Evolutionary conservation across 2,329 filamentous ascomycete species (phyloP), one percentile per base, ranked within the genome.

Genomic region (Chalaropsis thielavioides): DNA sequence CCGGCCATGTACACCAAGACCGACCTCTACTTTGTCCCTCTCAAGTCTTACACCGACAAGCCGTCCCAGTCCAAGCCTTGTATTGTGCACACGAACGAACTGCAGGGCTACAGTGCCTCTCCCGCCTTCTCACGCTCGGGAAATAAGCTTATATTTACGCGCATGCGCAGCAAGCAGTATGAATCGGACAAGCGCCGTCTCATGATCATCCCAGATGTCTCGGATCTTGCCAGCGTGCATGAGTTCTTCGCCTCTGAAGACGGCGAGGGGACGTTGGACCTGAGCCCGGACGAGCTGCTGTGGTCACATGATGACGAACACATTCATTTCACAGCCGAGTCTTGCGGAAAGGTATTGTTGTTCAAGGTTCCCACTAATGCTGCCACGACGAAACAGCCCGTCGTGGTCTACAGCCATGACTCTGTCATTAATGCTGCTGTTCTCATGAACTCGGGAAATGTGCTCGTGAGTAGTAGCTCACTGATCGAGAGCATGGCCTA

Each of bases 121-220:
- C 90, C 91, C 0, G 80, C 82, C 0, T 95, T 95, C 75, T 92
- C 89, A 2, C 83, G 84, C 3, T 81, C 87, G 70, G 89, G 89
- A 10, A 82, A 79, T 43, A 81, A 82, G 67, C 77, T 92, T 31
- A 89, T 84, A 1, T 96, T 95, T 72, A 79, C 89, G 38, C 84
- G 88, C 68, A 95, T 95, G 91, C 81, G 82, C 68, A 81, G 81
- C 65, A 79, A 83, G 62, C 84, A 87, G 67, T 95, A 96, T 72
- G 91, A 96, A 74, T 83, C 87, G 17, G 90, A 96, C 76, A 88
- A 88, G 73, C 81, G 86, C 56, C 81, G 85, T 56, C 76, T 90
- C 3, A 75, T 91, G 68, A 75, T 90, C 2, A 73, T 89, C 6
- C 80, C 83, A 1, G 80, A 89, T 69, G 76, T 89, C 61, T 73